A percentile compares a stretch with the other conserved stretches of the same genome.
phyloP scores from a whole-genome alignment of 805 yeast genomes.

The Cephaloascus albidus region DNA sequence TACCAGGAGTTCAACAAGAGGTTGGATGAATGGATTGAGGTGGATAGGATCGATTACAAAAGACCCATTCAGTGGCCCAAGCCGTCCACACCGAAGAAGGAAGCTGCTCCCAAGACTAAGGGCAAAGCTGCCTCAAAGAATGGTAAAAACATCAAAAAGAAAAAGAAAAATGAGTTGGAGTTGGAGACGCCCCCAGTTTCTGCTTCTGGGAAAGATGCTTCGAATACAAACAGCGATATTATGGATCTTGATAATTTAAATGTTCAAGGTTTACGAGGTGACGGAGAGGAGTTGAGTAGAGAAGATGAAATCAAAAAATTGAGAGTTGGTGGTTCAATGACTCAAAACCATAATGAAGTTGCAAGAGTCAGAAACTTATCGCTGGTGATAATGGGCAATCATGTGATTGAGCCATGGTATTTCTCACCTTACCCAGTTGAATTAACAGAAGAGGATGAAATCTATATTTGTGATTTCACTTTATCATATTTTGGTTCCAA shows the following conservation, averaged over 20 bases:
- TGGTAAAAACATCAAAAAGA: slow-evolving; percentile 15
- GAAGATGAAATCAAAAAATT: slow-evolving; percentile 90
- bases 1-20: slow-evolving; percentile 92
- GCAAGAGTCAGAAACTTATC: slow-evolving; percentile 83
- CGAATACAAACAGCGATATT: slow-evolving; percentile 39
- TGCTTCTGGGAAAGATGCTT: slow-evolving; percentile 7
- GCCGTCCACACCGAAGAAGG: slow-evolving; percentile 40
- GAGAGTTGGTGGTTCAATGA: slow-evolving; percentile 96
- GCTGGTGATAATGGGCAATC: slow-evolving; percentile 76
- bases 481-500: slow-evolving; percentile 80
- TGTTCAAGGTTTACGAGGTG: slow-evolving; percentile 65
- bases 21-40: slow-evolving; percentile 88
- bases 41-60: slow-evolving; percentile 62
- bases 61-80: slow-evolving; percentile 66
- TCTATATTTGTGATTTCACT: slow-evolving; percentile 88
- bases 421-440: slow-evolving; percentile 96
- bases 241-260: slow-evolving; percentile 79
- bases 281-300: slow-evolving; percentile 65
- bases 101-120: slow-evolving; percentile 22
- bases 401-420: slow-evolving; percentile 97
- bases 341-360: slow-evolving; percentile 77
- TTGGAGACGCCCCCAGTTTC: slow-evolving; percentile 17
- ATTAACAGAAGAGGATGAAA: slow-evolving; percentile 81
- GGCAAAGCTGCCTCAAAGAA: slow-evolving; percentile 13
- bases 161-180: slow-evolving; percentile 20